Base-by-base conservation (phyloP, 768 basidiomycete genomes). In the Rhizopogon vesiculosus region DNA sequence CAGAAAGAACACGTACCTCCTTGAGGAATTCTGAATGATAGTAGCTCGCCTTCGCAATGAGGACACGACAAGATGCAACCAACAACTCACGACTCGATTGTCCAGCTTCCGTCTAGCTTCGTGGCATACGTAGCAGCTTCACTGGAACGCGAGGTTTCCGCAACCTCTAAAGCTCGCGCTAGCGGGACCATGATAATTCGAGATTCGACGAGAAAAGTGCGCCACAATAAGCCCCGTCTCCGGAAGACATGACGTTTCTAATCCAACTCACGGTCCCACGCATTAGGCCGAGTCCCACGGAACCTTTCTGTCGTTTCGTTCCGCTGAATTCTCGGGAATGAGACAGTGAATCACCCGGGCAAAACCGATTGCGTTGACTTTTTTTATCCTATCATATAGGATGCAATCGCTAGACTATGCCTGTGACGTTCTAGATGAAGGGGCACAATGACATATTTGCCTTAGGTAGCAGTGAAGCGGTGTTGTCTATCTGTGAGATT, bases 31-130 rank as follows among this genome's bases (percentile, higher is more conserved):
- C 83, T 84, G 59, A 31, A 44, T 15, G 40, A 19, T 46, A 41
- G 28, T 31, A 45, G 35, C 13, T 25, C 44, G 31, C 40, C 38
- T 45, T 54, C 29, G 45, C 35, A 42, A 44, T 42, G 56, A 57
- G 38, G 52, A 52, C 40, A 51, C 54, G 39, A 46, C 42, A 40
- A 46, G 16, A 51, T 22, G 16, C 19, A 28, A 39, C 33, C 8
- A 10, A 38, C 9, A 5, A 72, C 79, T 62, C 61, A 80, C 82
- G 72, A 72, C 48, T 67, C 70, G 44, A 81, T 59, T 5, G 67
- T 44, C 82, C 82, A 83, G 5, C 74, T 71, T 16, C 72, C 58
- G 56, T 82, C 78, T 33, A 82, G 69, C 25, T 68, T 59, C 19
- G 48, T 38, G 15, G 19, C 35, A 8, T 49, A 49, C 16, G 35